These are phyloP conservation scores for Phytopythium ostracodes DNA, from an alignment of 352 stramenopile species.

Conservation along the genomic window DNA sequence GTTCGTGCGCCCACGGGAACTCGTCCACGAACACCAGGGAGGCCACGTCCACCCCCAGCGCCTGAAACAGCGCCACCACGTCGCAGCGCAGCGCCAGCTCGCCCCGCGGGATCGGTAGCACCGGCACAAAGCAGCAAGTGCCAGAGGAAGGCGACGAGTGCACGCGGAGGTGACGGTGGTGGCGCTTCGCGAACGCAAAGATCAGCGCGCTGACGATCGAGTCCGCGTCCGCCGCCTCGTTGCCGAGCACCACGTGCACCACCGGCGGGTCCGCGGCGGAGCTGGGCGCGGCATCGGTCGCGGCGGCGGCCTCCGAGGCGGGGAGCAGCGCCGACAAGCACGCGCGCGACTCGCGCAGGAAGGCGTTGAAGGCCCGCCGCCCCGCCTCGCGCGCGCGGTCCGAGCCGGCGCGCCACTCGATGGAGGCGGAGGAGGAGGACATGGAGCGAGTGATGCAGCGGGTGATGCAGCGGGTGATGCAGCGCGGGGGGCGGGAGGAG, in stretches of 20 bases:
- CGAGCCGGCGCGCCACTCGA: slow-evolving; percentile 12
- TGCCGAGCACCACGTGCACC: slow-evolving; percentile 70
- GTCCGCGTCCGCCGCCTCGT: slow-evolving; percentile 78
- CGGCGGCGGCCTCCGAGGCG: too few species aligned
- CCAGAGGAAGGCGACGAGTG: neutral
- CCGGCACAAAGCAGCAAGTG: slow-evolving; percentile 26
- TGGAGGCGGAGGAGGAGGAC: neutral
- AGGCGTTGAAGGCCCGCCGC: slow-evolving; percentile 17
- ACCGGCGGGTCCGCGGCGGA: neutral
- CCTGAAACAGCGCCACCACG: slow-evolving; percentile 52
- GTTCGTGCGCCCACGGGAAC: slow-evolving; percentile 48
- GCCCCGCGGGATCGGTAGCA: slow-evolving; percentile 58
- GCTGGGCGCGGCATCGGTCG: neutral
- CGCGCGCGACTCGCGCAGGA: slow-evolving; percentile 15
- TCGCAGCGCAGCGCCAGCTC: slow-evolving; percentile 68
- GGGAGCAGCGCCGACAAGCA: slow-evolving; percentile 7
- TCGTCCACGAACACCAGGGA: slow-evolving; percentile 75
- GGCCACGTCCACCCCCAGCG: slow-evolving; percentile 43
- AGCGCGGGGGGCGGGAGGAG: neutral
- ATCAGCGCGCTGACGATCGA: slow-evolving; percentile 79
- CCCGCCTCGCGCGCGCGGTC: slow-evolving; percentile 3
- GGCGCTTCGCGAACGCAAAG: slow-evolving; percentile 47
- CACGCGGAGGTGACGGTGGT: slow-evolving; percentile 2
- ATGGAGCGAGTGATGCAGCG: neutral
- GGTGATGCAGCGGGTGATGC: neutral